Conservation (phyloP, 306 rosid genomes). For the Calophaca sinica region DNA sequence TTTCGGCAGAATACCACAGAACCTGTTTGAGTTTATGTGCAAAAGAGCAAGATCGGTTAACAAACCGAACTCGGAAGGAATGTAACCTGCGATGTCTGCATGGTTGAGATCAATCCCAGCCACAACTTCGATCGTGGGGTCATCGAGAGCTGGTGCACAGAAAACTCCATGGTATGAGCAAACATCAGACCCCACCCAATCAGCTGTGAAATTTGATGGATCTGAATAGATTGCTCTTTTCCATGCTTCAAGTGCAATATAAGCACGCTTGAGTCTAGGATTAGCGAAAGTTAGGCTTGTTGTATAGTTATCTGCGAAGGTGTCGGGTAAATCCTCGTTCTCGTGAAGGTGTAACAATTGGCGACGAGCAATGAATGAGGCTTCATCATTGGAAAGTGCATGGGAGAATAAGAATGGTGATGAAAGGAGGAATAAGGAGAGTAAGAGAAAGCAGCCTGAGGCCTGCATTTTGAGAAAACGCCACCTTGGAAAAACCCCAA, state of each 20-base stretch:
- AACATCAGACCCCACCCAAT: constrained; percentile 79
- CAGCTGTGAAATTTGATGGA: constrained; percentile 58
- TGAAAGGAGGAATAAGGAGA: constrained; percentile 32
- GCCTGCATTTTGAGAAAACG: constrained; percentile 45
- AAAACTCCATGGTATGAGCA: constrained; percentile 74
- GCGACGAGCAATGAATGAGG: constrained; percentile 57
- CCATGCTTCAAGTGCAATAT: constrained; percentile 76
- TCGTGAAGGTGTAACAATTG: constrained; percentile 58
- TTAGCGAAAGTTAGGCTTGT: constrained; percentile 47
- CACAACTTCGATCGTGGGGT: constrained; percentile 59
- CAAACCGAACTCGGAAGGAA: constrained; percentile 70
- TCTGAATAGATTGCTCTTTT: constrained; percentile 74
- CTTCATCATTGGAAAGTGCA: constrained; percentile 63
- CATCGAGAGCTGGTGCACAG: constrained; percentile 64
- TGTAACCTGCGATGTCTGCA: constrained; percentile 81
- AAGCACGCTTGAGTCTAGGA: constrained; percentile 61
- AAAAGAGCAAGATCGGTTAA: constrained; percentile 68
- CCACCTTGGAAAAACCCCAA: constrained; percentile 41
- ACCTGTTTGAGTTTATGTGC: constrained; percentile 78
- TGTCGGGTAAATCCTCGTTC: constrained; percentile 54
- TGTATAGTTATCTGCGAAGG: constrained; percentile 22
- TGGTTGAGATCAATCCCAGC: constrained; percentile 83
- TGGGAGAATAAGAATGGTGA: constrained; percentile 26
- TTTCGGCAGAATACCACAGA: constrained; percentile 73
- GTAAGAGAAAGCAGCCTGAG: constrained; percentile 38